phyloP scores from a whole-genome alignment of 2,329 filamentous ascomycete species.

The Lasiodiplodia sp. region DNA sequence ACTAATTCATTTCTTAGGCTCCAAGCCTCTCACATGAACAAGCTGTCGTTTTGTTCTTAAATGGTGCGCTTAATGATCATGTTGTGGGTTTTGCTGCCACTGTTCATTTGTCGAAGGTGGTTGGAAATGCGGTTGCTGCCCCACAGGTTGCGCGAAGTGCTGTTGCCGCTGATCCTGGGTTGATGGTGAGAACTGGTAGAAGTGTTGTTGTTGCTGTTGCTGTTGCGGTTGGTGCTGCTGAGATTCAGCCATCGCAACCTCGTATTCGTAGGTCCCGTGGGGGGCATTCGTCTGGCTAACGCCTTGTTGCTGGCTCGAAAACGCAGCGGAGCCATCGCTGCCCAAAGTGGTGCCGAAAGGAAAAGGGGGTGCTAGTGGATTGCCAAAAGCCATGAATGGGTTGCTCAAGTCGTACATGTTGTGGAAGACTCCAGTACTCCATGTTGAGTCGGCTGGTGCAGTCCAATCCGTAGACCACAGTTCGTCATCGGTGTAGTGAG shows the following conservation, averaged over 20 bases:
- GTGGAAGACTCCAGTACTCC: not conserved
- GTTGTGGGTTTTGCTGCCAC: not conserved
- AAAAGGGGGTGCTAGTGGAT: too few relatives aligned
- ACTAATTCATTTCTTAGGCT: too few relatives aligned
- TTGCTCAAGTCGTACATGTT: not conserved
- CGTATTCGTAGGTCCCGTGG: not conserved
- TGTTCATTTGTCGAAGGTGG: not conserved
- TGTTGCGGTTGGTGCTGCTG: not conserved
- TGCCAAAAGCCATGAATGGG: not conserved
- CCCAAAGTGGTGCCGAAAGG: not conserved
- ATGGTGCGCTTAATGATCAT: not conserved
- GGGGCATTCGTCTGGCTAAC: too few relatives aligned
- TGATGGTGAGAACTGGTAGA: not conserved
- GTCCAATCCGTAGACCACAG: not conserved
- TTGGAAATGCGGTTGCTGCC: not conserved
- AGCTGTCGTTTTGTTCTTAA: not conserved
- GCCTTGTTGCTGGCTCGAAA: not conserved
- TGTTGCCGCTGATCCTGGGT: not conserved
- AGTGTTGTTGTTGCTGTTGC: not conserved
- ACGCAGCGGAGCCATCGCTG: not conserved
- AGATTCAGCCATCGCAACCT: not conserved
- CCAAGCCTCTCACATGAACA: too few relatives aligned
- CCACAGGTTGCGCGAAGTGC: not conserved
- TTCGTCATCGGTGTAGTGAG: not conserved
- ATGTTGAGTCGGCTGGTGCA: not conserved